Percentiles rank a stretch among this genome's conserved stretches.
Evolutionary conservation across 495 filamentous ascomycete species (phyloP).

Genomic region (Oleoguttula mirabilis): DNA sequence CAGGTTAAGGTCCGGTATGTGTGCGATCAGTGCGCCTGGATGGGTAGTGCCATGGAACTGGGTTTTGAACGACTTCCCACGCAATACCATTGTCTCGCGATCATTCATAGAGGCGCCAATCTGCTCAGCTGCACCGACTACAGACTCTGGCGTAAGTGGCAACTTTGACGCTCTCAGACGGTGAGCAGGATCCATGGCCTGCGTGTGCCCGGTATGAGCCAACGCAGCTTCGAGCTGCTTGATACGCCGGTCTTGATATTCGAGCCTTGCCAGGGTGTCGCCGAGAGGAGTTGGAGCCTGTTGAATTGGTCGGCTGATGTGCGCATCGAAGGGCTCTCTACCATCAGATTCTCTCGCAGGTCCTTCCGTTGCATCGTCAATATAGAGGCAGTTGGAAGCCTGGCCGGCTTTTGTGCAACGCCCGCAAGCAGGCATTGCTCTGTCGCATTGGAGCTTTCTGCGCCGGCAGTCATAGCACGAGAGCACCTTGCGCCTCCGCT

Average conservation of each 20-base stretch:
- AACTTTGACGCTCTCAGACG: not conserved
- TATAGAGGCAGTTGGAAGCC: conserved; percentile 16
- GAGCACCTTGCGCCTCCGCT: conserved; percentile 21
- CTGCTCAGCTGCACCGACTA: not conserved
- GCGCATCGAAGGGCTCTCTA: conserved; percentile 3
- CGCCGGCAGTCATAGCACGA: conserved; percentile 22
- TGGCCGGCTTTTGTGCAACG: conserved; percentile 19
- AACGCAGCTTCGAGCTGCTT: conserved; percentile 16
- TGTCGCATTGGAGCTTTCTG: conserved; percentile 23
- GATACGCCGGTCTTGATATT: conserved; percentile 17
- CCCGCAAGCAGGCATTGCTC: conserved; percentile 17
- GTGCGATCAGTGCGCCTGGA: conserved; percentile 7
- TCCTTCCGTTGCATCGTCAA: conserved; percentile 9
- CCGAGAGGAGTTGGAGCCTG: conserved; percentile 2
- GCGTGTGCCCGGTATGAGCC: not conserved
- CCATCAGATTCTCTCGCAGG: not conserved
- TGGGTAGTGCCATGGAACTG: conserved; percentile 17
- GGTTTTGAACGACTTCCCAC: conserved; percentile 20
- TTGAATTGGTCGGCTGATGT: conserved; percentile 8
- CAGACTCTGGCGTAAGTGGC: conserved; percentile 17
- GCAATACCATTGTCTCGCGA: conserved; percentile 13
- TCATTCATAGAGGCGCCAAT: conserved; percentile 1
- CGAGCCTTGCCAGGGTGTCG: conserved; percentile 13
- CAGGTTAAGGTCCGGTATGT: conserved; percentile 16
- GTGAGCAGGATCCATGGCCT: not conserved